Evolutionary conservation across 179 eudicot genomes (phyloP).

Genomic region (Actinidia polygama): DNA sequence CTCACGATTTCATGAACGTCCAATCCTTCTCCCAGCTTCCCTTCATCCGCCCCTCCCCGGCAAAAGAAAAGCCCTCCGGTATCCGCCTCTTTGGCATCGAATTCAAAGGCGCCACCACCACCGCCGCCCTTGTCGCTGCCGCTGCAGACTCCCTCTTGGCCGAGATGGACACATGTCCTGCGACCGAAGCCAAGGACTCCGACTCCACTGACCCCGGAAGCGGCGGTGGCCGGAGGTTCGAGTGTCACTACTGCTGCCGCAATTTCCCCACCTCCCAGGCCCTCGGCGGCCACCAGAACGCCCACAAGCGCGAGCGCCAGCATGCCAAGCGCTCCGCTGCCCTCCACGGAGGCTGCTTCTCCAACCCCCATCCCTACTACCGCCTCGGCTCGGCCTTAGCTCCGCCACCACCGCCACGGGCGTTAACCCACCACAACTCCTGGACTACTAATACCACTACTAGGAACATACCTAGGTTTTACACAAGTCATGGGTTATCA

Average conservation of each 20-base stretch:
- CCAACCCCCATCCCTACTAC: conserved; percentile 43
- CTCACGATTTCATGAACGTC: conserved; percentile 92
- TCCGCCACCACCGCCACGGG: conserved; percentile 19
- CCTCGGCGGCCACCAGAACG: conserved; percentile 97
- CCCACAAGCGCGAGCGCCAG: conserved; percentile 95
- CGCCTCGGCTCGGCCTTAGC: conserved; percentile 32
- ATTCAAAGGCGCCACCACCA: conserved; percentile 33
- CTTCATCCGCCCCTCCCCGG: conserved; percentile 71
- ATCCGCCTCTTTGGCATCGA: conserved; percentile 93
- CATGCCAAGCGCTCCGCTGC: conserved; percentile 89
- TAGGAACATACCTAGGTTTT: conserved; percentile 26
- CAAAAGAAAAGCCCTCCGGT: conserved; percentile 39
- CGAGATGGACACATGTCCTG: too few relatives aligned
- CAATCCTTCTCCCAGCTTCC: conserved; percentile 97
- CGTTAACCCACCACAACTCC: conserved; percentile 23
- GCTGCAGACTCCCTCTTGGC: conserved; percentile 13
- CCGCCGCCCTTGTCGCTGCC: not conserved
- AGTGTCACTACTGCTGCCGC: conserved; percentile 93
- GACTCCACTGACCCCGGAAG: conserved; percentile 7
- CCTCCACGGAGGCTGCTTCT: conserved; percentile 38
- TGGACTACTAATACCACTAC: conserved; percentile 20
- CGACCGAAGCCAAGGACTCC: not conserved
- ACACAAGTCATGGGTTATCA: conserved; percentile 26
- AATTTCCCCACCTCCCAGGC: conserved; percentile 99
- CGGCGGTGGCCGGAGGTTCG: conserved; percentile 63